Percentiles rank a stretch among this genome's conserved stretches.
Evolutionary conservation across 2,329 filamentous ascomycete species (phyloP).

Genomic region (Chaetomiaceae sp.): DNA sequence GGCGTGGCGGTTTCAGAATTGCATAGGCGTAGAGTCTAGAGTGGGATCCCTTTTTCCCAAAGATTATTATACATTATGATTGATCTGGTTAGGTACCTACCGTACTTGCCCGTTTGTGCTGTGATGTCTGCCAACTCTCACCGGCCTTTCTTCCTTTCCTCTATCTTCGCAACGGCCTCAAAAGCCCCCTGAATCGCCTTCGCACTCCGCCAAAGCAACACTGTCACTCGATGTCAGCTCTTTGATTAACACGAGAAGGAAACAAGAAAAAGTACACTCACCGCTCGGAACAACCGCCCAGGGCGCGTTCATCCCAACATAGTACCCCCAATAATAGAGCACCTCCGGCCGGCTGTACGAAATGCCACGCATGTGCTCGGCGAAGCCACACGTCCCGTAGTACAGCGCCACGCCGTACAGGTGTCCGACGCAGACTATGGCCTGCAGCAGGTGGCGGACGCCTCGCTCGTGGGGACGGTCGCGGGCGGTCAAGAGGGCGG

Average conservation of each 20-base stretch:
- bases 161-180: not conserved
- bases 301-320: slow-evolving; percentile 55
- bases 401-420: slow-evolving; percentile 61
- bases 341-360: slow-evolving; percentile 55
- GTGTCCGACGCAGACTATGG: slow-evolving; percentile 49
- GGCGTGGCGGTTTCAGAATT: not conserved
- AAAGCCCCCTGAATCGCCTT: slow-evolving; percentile 13
- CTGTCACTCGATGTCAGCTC: no score
- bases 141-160: slow-evolving; percentile 10
- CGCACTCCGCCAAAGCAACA: slow-evolving; percentile 17
- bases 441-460: slow-evolving; percentile 48
- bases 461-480: slow-evolving; percentile 17
- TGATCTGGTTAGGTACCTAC: no score
- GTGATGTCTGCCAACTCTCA: slow-evolving; percentile 1
- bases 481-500: slow-evolving; percentile 43
- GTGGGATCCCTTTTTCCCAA: no score
- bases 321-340: slow-evolving; percentile 62
- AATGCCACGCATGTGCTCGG: slow-evolving; percentile 41
- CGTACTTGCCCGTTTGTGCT: no score
- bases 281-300: slow-evolving; percentile 55
- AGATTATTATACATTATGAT: no score
- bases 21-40: no score
- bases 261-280: slow-evolving; percentile 35
- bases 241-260: not conserved
- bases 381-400: slow-evolving; percentile 53